Base-by-base conservation (phyloP, 176 grass and related monocot genomes). In the Microstegium vimineum region DNA sequence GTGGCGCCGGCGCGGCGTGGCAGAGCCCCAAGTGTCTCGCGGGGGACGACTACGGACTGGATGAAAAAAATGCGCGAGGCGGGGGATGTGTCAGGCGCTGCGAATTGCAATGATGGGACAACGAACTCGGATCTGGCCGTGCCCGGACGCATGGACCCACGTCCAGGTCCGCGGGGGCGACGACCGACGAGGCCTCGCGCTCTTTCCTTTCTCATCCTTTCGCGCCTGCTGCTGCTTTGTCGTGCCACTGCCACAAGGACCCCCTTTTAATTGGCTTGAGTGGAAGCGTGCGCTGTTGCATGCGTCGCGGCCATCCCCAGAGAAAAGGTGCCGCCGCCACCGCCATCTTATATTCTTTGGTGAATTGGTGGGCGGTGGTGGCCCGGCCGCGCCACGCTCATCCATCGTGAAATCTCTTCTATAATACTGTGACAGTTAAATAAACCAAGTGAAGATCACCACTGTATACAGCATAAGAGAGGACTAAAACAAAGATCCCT, bases 361-460 rank as follows among this genome's bases (percentile, higher is more conserved):
- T 89, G 76, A 76, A 76, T 62, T 76, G 49, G 34, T 89, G 76
- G 82, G 82, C 56, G n/a, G 82, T 71, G 71, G 82, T 84, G 82
- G 47, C 64, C 63, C 34, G 45, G 17, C 25, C 35, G 26, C 62
- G 47, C 46, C 34, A 34, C 56, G 67, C 57, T 73, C 1, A 37
- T 9, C 4, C 47, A 13, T 47, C 11, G 8, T 13, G 1, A 49
- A 31, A 73, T 72, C 25, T 30, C 2, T 10, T 30, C 27, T 45
- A 46, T 4, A 20, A 32, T 37, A 47, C 28, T 33, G 13, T 37
- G 56, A 56, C 38, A 17, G 56, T 64, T 64, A 78, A 63, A 78
- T 59, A 43, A 23, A 77, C 23, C 14, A 40, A 20, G 3, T 2
- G 56, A 59, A 62, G 67, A 70, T 26, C 36, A 8, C 22, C 25